phyloP scores from a whole-genome alignment of 768 basidiomycete species.

The Mrakia frigida region DNA sequence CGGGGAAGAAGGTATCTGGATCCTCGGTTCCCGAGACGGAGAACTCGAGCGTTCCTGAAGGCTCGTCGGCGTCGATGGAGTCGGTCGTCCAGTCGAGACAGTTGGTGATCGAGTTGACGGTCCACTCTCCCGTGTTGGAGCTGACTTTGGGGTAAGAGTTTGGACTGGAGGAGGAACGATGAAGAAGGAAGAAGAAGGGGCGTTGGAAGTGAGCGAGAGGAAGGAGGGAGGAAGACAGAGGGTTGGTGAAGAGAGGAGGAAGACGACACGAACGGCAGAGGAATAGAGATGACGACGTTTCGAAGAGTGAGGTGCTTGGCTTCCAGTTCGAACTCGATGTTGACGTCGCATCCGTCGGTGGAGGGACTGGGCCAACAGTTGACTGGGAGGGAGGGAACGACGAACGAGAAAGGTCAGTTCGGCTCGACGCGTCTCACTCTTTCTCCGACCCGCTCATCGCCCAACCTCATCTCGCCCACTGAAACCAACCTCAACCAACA shows the following conservation, averaged over 20 bases:
- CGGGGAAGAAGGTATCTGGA: constrained; percentile 81
- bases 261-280: constrained; percentile 67
- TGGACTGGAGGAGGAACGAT: constrained; percentile 52
- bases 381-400: constrained; percentile 53
- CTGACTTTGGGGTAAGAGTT: constrained; percentile 78
- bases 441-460: neutral
- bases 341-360: constrained; percentile 88
- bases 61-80: constrained; percentile 53
- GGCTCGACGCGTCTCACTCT: no score
- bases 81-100: constrained; percentile 81
- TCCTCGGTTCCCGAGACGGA: constrained; percentile 73
- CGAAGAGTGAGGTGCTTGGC: constrained; percentile 71
- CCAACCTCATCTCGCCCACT: no score
- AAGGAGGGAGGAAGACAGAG: constrained; percentile 2
- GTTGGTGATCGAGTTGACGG: constrained; percentile 70
- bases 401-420: constrained; percentile 19
- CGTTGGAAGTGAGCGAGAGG: neutral
- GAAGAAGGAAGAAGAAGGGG: constrained; percentile 26
- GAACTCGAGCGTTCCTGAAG: constrained; percentile 86
- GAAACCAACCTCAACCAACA: no score
- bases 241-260: neutral
- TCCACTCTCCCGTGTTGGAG: constrained; percentile 71
- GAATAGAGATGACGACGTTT: constrained; percentile 83
- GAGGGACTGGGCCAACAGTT: constrained; percentile 95
- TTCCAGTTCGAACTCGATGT: constrained; percentile 95